phyloP scores from a whole-genome alignment of 805 yeast species.

The Wickerhamomyces silvicola region DNA sequence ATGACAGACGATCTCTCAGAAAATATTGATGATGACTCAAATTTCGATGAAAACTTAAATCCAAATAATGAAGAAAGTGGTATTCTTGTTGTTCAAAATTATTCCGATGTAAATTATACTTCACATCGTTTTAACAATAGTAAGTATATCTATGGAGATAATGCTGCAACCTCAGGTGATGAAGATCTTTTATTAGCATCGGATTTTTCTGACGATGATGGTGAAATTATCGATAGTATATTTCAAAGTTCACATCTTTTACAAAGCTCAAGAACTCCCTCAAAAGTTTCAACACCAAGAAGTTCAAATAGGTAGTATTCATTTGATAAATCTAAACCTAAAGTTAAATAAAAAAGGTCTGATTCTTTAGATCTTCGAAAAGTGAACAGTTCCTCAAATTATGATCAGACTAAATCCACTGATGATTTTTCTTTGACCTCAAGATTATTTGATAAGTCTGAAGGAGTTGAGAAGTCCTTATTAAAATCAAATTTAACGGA shows the following conservation, averaged over 20 bases:
- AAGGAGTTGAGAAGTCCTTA: neutral
- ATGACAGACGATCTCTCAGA: conserved; percentile 6
- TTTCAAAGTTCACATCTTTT: conserved; percentile 26
- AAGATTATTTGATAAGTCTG: conserved; percentile 7
- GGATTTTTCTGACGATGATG: conserved; percentile 34
- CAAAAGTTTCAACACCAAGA: conserved; percentile 10
- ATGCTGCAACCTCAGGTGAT: conserved; percentile 25
- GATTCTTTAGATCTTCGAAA: conserved; percentile 8
- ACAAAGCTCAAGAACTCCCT: conserved; percentile 18
- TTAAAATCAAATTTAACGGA: conserved; percentile 33
- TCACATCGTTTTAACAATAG: conserved; percentile 10
- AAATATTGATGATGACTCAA: neutral
- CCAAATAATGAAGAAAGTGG: conserved; percentile 11
- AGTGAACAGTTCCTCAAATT: too few species aligned
- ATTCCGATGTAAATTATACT: conserved; percentile 18
- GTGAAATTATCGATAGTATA: conserved; percentile 34
- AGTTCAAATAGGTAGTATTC: conserved; percentile 14
- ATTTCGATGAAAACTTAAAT: conserved; percentile 3
- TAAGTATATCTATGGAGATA: conserved; percentile 11
- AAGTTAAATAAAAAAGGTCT: conserved; percentile 10
- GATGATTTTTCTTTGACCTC: too few species aligned
- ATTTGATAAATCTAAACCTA: conserved; percentile 13
- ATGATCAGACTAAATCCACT: too few species aligned
- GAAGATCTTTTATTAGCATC: conserved; percentile 22
- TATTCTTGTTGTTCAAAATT: conserved; percentile 18